These are phyloP conservation scores for Ogataea nitratoaversa DNA, from an alignment of 805 yeast species.

Conservation along the genomic window DNA sequence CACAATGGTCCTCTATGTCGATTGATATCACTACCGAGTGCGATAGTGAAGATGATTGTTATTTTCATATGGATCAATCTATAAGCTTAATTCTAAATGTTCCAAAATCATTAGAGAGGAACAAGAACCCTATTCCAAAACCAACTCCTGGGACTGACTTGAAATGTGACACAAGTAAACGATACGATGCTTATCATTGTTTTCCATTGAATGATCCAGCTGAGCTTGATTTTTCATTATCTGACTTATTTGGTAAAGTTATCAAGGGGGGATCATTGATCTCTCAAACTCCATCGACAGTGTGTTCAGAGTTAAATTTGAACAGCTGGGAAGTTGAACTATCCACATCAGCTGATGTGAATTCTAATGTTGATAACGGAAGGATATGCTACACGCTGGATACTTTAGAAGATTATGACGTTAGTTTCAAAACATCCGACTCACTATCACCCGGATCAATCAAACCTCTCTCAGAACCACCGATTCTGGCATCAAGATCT, in stretches of 20 bases:
- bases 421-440: constrained; percentile 41
- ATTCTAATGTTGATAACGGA: background rate
- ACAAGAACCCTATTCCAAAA: constrained; percentile 68
- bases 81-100: constrained; percentile 73
- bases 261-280: constrained; percentile 62
- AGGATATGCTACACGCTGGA: constrained; percentile 23
- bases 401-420: constrained; percentile 28
- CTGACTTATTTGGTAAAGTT: constrained; percentile 64
- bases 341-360: constrained; percentile 4
- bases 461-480: constrained; percentile 43
- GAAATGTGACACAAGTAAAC: constrained; percentile 66
- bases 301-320: constrained; percentile 39
- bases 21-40: constrained; percentile 69
- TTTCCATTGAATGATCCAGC: constrained; percentile 63
- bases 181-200: constrained; percentile 61
- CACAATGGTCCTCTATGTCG: constrained; percentile 92
- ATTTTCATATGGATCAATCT: constrained; percentile 54
- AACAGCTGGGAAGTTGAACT: constrained; percentile 41
- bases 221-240: constrained; percentile 46
- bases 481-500: constrained; percentile 74
- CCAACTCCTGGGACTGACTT: constrained; percentile 70
- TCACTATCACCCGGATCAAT: constrained; percentile 34
- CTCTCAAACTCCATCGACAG: constrained; percentile 39
- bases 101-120: constrained; percentile 60
- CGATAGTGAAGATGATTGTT: constrained; percentile 36